Conservation (phyloP, 202 grass and related monocot species). For the Elaeis oleifera region DNA sequence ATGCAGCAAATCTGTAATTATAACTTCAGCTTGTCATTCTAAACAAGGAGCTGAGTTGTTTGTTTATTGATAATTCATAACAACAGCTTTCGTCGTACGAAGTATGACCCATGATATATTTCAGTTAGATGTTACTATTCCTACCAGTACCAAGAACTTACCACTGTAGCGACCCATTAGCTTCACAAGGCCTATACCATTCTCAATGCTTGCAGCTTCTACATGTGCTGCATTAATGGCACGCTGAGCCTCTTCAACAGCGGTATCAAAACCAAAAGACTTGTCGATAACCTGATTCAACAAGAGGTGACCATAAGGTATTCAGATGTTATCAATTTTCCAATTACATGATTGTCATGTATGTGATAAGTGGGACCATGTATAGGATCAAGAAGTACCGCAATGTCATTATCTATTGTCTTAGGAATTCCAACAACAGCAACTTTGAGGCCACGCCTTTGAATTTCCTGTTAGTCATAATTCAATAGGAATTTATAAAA, state of each 20-base stretch:
- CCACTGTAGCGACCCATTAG: conserved; percentile 23
- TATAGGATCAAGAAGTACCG: conserved; percentile 5
- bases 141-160: conserved; percentile 6
- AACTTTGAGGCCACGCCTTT: conserved; percentile 16
- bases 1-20: too few relatives aligned
- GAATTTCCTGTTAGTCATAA: conserved; percentile 14
- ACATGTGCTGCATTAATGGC: conserved; percentile 22
- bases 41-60: too few relatives aligned
- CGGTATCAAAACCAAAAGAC: conserved; percentile 23
- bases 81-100: too few relatives aligned
- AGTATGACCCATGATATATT: too few relatives aligned
- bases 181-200: conserved; percentile 19
- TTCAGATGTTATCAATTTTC: conserved; percentile 8
- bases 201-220: conserved; percentile 13
- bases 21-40: too few relatives aligned
- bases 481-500: neutral
- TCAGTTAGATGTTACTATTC: neutral
- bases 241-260: conserved; percentile 23
- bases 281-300: conserved; percentile 17
- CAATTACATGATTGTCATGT: neutral
- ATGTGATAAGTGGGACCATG: conserved; percentile 6
- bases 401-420: conserved; percentile 27
- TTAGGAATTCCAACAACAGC: conserved; percentile 19
- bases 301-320: neutral
- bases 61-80: too few relatives aligned